Evolutionary conservation across 176 grass and related monocot species (phyloP), one percentile per base, ranked within the genome.

Genomic region (Cocos nucifera): DNA sequence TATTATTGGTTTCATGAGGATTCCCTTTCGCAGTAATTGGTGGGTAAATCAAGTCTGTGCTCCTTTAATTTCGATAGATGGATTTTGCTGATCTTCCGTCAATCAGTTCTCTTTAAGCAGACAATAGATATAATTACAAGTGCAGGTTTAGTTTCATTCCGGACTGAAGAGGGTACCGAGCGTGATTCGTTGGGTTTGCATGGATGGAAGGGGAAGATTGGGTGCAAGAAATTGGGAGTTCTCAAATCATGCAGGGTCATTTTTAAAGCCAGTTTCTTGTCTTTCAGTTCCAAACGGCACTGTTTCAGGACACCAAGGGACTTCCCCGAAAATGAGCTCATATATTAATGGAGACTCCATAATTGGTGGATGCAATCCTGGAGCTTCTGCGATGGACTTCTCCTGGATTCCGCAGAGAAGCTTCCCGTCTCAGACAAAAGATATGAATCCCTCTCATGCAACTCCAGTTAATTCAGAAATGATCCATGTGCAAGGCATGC

Each of bases 151-250:
- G 28, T 44, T 39, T 44, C 35, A 44, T 44, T 44, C 35, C 14
- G 35, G 35, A 0, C 35, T 44, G 35, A 44, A 44, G 35, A 44
- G 35, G 35, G 10, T 44, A 44, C 14, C 12, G 9, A 44, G 35
- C 9, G 35, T 44, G 35, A 9, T 44, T 44, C 35, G 14, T 44
- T 44, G 10, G 35, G 2, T 44, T 44, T 44, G 35, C 35, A 74
- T 74, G 71, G 71, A 74, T 64, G 25, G 71, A 39, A 65, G 71
- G 21, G 59, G 71, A 65, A 64, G 71, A 55, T 35, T 74, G 3
- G 61, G 49, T 28, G 3, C 49, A 22, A 74, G 49, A 59, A 64
- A 14, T 24, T 74, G 71, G 71, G 58, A 74, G 5, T 53, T 74
- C 7, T 64, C 50, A 15, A 25, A 67, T 21, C 50, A 54, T 17